These are phyloP conservation scores for Coprinopsis marcescibilis DNA, from an alignment of 768 basidiomycete species.

Conservation along the genomic window DNA sequence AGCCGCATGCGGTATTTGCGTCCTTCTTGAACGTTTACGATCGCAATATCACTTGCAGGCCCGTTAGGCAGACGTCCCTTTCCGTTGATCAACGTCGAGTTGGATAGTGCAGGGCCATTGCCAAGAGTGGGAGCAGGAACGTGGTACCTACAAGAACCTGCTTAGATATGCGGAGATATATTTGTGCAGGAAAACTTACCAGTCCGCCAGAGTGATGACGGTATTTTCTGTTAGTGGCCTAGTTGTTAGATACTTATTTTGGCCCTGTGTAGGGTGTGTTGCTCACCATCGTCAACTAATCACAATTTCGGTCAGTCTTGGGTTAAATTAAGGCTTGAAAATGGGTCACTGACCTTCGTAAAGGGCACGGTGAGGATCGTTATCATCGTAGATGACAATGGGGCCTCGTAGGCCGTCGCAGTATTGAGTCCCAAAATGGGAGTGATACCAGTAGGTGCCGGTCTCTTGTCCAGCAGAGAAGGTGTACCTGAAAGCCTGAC, in stretches of 20 bases:
- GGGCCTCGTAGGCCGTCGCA: slow-evolving; percentile 44
- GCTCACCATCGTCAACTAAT: slow-evolving; percentile 42
- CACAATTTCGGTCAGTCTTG: slow-evolving; percentile 14
- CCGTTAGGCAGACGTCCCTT: slow-evolving; percentile 10
- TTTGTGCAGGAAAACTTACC: too few species aligned
- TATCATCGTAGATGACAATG: slow-evolving; percentile 33
- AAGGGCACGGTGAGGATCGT: slow-evolving; percentile 22
- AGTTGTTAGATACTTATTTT: not conserved
- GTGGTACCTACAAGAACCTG: too few species aligned
- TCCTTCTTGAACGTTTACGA: slow-evolving; percentile 33
- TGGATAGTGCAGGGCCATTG: not conserved
- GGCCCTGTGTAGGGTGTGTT: not conserved
- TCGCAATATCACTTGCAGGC: slow-evolving; percentile 15
- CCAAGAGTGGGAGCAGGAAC: slow-evolving; percentile 16
- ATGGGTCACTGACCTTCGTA: slow-evolving; percentile 1
- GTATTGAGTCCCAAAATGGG: slow-evolving; percentile 34
- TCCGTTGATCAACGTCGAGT: slow-evolving; percentile 14
- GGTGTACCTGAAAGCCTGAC: slow-evolving; percentile 34
- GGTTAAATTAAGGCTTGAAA: not conserved
- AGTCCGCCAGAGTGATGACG: slow-evolving; percentile 24
- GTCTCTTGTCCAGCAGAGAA: slow-evolving; percentile 31
- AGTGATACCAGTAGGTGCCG: slow-evolving; percentile 42
- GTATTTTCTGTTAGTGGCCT: slow-evolving; percentile 15
- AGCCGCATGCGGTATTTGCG: slow-evolving; percentile 44
- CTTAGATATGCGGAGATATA: too few species aligned